These are phyloP conservation scores for Spiraea crenata DNA, from an alignment of 331 rosid species.

Conservation along the genomic window DNA sequence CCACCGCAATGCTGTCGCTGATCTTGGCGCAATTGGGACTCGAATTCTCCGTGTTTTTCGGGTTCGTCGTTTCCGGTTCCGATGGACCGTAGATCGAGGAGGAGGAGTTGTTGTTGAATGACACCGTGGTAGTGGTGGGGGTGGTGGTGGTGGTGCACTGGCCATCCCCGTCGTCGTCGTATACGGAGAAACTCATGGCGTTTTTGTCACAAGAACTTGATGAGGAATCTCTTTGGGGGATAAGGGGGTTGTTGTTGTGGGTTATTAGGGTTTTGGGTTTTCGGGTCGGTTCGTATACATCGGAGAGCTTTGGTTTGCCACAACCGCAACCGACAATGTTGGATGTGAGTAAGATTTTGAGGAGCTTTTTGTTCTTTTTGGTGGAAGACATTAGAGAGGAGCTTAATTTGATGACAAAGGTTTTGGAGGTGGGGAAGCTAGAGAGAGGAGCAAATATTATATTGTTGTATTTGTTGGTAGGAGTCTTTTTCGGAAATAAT, in stretches of 20 bases:
- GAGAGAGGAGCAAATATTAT: neutral
- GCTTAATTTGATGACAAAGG: neutral
- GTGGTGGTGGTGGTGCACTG: conserved; percentile 34
- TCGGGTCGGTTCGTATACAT: conserved; percentile 49
- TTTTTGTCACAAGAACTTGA: conserved; percentile 32
- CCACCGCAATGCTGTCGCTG: conserved; percentile 41
- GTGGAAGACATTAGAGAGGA: conserved; percentile 6
- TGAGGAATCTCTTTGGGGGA: conserved; percentile 33
- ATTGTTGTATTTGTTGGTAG: neutral
- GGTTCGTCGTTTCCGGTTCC: conserved; percentile 16
- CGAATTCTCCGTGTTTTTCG: neutral
- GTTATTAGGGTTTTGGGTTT: conserved; percentile 22
- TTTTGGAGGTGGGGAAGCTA: neutral
- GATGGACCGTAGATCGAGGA: neutral
- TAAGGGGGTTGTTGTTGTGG: conserved; percentile 9
- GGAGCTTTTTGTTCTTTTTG: conserved; percentile 34
- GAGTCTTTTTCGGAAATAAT: conserved; percentile 4
- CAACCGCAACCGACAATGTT: conserved; percentile 49
- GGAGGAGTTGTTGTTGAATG: conserved; percentile 19
- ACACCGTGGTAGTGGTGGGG: conserved; percentile 26
- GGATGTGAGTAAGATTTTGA: conserved; percentile 39
- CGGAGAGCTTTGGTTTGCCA: conserved; percentile 32
- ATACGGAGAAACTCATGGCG: conserved; percentile 9
- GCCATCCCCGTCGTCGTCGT: conserved; percentile 29
- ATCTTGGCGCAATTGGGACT: conserved; percentile 28